phyloP scores from a whole-genome alignment of 2,329 filamentous ascomycete species.

The Sporothrix variecibatus region DNA sequence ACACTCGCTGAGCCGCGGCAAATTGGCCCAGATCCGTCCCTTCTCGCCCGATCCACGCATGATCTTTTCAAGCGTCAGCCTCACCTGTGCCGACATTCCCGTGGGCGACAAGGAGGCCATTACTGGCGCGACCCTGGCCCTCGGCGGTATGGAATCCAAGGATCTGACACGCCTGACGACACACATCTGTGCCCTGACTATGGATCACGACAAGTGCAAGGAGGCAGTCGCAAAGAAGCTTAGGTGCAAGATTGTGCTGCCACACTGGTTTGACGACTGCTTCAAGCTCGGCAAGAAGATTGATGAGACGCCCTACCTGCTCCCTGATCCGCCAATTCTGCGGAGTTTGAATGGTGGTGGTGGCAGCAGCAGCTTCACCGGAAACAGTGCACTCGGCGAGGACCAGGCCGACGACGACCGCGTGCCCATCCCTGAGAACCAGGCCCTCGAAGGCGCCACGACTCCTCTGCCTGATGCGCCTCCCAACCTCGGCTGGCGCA shows the following conservation, averaged over 20 bases:
- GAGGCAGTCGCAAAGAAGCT: conserved; percentile 64
- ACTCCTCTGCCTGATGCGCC: conserved; percentile 47
- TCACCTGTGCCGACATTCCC: conserved; percentile 83
- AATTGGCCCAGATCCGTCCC: conserved; percentile 74
- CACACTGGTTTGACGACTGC: conserved; percentile 98
- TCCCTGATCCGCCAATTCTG: conserved; percentile 87
- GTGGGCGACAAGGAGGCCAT: conserved; percentile 88
- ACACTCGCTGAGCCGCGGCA: conserved; percentile 67
- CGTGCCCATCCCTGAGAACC: conserved; percentile 52
- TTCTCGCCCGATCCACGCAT: conserved; percentile 89
- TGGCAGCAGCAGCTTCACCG: conserved; percentile 43
- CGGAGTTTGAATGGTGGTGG: conserved; percentile 39
- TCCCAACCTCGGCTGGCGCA: conserved; percentile 44
- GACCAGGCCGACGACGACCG: conserved; percentile 17
- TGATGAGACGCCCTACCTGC: conserved; percentile 79
- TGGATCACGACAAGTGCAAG: conserved; percentile 71
- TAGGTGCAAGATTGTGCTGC: conserved; percentile 80
- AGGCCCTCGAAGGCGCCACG: conserved; percentile 68
- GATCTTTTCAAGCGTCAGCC: conserved; percentile 82
- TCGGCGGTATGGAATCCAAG: conserved; percentile 80
- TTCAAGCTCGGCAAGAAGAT: conserved; percentile 90
- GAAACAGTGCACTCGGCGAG: conserved; percentile 45
- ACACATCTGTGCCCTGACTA: conserved; percentile 80
- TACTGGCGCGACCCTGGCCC: conserved; percentile 80
- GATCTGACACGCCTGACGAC: conserved; percentile 75